A percentile compares a stretch with the other conserved stretches of the same genome.
phyloP scores from a whole-genome alignment of 2,329 filamentous ascomycete genomes.

The Zopfia rhizophila region DNA sequence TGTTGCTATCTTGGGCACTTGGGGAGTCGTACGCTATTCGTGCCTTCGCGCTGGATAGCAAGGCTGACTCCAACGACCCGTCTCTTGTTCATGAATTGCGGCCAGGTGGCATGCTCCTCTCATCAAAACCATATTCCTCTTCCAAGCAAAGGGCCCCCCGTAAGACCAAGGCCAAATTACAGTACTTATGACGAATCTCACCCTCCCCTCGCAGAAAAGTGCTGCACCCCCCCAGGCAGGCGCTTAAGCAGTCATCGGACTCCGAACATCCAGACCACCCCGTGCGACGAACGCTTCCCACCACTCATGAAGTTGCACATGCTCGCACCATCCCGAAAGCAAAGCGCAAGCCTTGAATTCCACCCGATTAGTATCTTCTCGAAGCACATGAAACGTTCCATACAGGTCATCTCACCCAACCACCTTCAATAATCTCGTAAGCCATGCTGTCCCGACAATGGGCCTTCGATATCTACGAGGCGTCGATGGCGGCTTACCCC shows the following conservation, averaged over 20 bases:
- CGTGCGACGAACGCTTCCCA: slow-evolving; percentile 6
- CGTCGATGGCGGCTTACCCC: slow-evolving; percentile 18
- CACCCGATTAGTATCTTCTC: slow-evolving; percentile 34
- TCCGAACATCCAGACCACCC: slow-evolving; percentile 32
- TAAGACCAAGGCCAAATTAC: slow-evolving; percentile 10
- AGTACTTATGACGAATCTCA: slow-evolving; percentile 30
- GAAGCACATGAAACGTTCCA: slow-evolving; percentile 34
- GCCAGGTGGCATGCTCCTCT: slow-evolving; percentile 7
- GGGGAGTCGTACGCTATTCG: background rate
- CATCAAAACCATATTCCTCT: too few species aligned
- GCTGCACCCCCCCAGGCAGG: slow-evolving; percentile 16
- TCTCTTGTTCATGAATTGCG: slow-evolving; percentile 6
- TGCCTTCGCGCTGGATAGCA: slow-evolving; percentile 6
- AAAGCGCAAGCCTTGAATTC: slow-evolving; percentile 21
- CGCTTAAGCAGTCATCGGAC: slow-evolving; percentile 40
- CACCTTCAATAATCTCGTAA: background rate
- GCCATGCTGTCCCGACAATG: background rate
- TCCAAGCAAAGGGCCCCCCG: too few species aligned
- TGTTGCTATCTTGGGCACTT: slow-evolving; percentile 20
- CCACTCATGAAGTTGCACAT: slow-evolving; percentile 22
- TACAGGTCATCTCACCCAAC: slow-evolving; percentile 12
- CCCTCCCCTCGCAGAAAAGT: slow-evolving; percentile 20
- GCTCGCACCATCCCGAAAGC: slow-evolving; percentile 18
- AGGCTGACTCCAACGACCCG: slow-evolving; percentile 13
- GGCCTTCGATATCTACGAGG: slow-evolving; percentile 5